Percentiles rank a stretch among this genome's conserved stretches.
Evolutionary conservation across 2,329 filamentous ascomycete genomes (phyloP).

Genomic region (Meredithiella fracta): DNA sequence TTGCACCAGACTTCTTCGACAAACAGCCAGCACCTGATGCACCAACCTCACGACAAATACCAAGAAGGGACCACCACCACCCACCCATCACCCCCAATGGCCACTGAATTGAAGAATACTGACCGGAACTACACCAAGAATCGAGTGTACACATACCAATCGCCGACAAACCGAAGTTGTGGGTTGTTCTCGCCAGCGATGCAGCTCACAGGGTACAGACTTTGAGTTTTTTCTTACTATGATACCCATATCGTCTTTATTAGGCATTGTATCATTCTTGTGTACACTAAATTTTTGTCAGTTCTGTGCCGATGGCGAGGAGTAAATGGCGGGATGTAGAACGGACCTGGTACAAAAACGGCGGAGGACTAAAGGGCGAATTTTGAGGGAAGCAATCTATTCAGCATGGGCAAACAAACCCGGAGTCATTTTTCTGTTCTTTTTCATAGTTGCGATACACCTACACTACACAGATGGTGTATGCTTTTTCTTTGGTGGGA

Average conservation of each 20-base stretch:
- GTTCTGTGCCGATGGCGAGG: not conserved
- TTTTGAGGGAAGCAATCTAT: not conserved
- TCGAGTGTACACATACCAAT: not conserved
- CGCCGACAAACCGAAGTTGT: not conserved
- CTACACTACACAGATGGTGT: slow-evolving; percentile 7
- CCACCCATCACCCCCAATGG: not conserved
- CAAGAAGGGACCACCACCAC: not conserved
- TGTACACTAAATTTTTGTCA: not conserved
- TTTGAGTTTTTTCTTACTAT: not conserved
- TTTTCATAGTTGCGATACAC: not conserved
- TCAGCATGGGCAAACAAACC: not conserved
- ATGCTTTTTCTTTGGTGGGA: slow-evolving; percentile 7
- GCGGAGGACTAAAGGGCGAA: not conserved
- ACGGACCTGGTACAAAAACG: not conserved
- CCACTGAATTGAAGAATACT: not conserved
- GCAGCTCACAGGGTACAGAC: not conserved
- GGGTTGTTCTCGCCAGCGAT: not conserved
- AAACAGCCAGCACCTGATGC: not conserved
- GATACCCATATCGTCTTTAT: not conserved
- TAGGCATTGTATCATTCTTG: not conserved
- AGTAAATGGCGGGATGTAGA: not conserved
- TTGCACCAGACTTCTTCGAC: slow-evolving; percentile 1
- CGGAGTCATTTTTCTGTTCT: not conserved
- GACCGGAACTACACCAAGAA: not conserved
- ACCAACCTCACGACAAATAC: not conserved